Evolutionary conservation across 2,329 filamentous ascomycete species (phyloP).

Genomic region (Ceratocystiopsis minuta): DNA sequence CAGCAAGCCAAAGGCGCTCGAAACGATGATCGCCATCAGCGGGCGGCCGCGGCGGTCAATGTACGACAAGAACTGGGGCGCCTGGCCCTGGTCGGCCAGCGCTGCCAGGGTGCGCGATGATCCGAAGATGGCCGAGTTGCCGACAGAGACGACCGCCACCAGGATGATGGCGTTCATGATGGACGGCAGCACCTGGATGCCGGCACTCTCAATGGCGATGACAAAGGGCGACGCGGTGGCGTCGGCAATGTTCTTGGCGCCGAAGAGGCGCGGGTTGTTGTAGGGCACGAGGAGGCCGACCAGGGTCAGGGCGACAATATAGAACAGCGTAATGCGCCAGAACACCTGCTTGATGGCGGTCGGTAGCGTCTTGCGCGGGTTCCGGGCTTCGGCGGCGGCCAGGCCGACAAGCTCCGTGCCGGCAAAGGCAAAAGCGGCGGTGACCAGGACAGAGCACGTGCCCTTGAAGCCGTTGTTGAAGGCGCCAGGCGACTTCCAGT

Average conservation of each 20-base stretch:
- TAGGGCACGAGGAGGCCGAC: slow-evolving; percentile 72
- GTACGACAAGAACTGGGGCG: slow-evolving; percentile 59
- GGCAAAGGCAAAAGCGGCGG: slow-evolving; percentile 57
- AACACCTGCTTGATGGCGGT: slow-evolving; percentile 87
- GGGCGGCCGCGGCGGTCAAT: slow-evolving; percentile 71
- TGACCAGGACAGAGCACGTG: slow-evolving; percentile 62
- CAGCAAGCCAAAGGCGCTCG: slow-evolving; percentile 52
- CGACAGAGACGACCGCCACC: slow-evolving; percentile 75
- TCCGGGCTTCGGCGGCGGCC: slow-evolving; percentile 61
- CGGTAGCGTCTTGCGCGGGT: slow-evolving; percentile 64
- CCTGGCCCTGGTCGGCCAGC: slow-evolving; percentile 73
- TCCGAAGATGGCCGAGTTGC: slow-evolving; percentile 82
- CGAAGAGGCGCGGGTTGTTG: slow-evolving; percentile 44
- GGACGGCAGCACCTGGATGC: slow-evolving; percentile 63
- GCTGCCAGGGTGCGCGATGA: slow-evolving; percentile 80
- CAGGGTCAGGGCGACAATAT: slow-evolving; percentile 63
- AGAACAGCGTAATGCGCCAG: slow-evolving; percentile 85
- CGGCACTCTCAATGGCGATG: slow-evolving; percentile 73
- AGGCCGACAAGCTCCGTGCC: slow-evolving; percentile 63
- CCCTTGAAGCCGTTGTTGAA: slow-evolving; percentile 73
- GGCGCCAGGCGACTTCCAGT: slow-evolving; percentile 66
- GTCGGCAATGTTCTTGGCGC: slow-evolving; percentile 38
- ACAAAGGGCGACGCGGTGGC: slow-evolving; percentile 77
- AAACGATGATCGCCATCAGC: slow-evolving; percentile 50
- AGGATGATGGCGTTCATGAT: slow-evolving; percentile 94